Evolutionary conservation across 2,329 filamentous ascomycete genomes (phyloP).

Genomic region (Ascochyta fabae): DNA sequence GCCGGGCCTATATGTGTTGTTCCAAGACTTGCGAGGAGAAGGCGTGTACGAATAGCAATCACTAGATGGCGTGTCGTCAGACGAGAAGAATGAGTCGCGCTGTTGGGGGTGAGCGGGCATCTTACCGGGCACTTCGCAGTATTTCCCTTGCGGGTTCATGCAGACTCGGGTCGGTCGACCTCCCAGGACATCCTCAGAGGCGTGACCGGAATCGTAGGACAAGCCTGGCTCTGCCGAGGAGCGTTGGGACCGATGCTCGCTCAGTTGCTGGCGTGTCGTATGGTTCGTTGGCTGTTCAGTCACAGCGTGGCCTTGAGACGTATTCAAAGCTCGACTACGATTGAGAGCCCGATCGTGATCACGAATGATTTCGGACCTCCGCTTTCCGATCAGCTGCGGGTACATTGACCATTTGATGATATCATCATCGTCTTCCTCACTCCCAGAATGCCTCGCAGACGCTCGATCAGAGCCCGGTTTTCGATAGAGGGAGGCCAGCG

Average conservation of each 20-base stretch:
- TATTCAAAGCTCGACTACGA: neutral
- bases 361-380: neutral
- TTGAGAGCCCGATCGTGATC: neutral
- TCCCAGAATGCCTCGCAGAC: neutral
- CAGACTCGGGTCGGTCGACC: neutral
- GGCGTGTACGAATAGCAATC: neutral
- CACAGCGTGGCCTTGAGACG: neutral
- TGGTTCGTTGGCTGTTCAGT: neutral
- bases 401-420: slow-evolving; percentile 8
- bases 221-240: neutral
- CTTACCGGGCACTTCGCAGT: neutral
- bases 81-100: neutral
- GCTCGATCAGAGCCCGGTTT: neutral
- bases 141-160: slow-evolving; percentile 4
- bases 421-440: neutral
- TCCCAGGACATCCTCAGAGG: neutral
- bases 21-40: neutral
- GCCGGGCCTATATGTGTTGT: neutral
- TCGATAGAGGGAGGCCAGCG: neutral
- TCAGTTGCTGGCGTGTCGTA: neutral
- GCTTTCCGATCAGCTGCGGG: slow-evolving; percentile 8
- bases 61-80: neutral
- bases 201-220: neutral
- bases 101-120: neutral
- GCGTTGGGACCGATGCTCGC: neutral